These are phyloP conservation scores for Aethionema arabicum DNA, from an alignment of 345 rosid genomes.

Conservation along the genomic window DNA sequence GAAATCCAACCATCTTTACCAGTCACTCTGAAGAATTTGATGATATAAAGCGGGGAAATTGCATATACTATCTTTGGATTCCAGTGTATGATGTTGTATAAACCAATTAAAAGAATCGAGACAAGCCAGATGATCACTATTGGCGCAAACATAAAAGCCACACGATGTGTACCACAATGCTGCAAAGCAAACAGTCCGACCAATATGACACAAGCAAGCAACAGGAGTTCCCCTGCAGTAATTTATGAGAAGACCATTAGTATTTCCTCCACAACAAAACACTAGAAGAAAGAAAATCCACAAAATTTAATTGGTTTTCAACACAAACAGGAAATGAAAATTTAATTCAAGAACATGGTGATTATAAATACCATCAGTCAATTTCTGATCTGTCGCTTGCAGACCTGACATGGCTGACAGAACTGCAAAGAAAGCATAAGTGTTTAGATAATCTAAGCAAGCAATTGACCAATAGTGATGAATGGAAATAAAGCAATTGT, in stretches of 20 bases:
- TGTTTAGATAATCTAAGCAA: background rate
- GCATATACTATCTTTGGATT: constrained; percentile 76
- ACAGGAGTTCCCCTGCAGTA: constrained; percentile 55
- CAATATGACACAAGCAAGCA: constrained; percentile 82
- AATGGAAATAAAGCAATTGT: constrained; percentile 13
- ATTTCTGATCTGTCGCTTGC: constrained; percentile 48
- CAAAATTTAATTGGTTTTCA: constrained; percentile 3
- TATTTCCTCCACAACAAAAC: constrained; percentile 6
- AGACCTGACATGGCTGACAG: constrained; percentile 81
- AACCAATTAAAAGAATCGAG: constrained; percentile 66
- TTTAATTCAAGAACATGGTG: constrained; percentile 14
- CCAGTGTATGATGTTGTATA: constrained; percentile 72
- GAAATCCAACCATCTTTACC: constrained; percentile 95
- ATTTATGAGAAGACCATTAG: constrained; percentile 17
- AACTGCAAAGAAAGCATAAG: constrained; percentile 57
- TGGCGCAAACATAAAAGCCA: constrained; percentile 91
- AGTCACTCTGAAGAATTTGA: constrained; percentile 62
- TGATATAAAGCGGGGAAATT: constrained; percentile 70
- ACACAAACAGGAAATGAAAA: background rate
- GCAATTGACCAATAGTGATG: constrained; percentile 7
- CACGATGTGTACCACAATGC: constrained; percentile 84
- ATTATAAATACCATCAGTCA: constrained; percentile 50
- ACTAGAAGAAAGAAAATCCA: constrained; percentile 6
- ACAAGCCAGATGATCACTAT: constrained; percentile 79
- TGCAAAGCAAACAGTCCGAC: constrained; percentile 94